Percentiles rank a stretch among this genome's conserved stretches.
phyloP scores from a whole-genome alignment of 1,139 yeast species.

The Yamadazyma jaroonii region DNA sequence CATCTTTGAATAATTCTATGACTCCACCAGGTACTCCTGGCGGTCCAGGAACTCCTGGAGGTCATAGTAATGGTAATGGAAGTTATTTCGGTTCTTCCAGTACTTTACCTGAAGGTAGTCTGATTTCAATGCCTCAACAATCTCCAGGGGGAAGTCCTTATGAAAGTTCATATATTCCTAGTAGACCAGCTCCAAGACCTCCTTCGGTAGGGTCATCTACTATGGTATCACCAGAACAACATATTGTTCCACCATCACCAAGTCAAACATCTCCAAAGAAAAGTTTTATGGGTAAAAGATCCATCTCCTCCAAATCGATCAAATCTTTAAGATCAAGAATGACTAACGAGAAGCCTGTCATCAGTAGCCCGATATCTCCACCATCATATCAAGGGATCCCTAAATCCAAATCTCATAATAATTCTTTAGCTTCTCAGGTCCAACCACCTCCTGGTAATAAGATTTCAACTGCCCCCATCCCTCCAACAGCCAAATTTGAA shows the following conservation, averaged over 20 bases:
- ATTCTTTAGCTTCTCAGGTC: constrained; percentile 30
- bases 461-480: constrained; percentile 41
- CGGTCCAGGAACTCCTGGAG: constrained; percentile 7
- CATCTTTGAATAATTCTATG: constrained; percentile 21
- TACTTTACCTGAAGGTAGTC: neutral
- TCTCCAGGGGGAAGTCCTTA: constrained; percentile 10
- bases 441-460: constrained; percentile 13
- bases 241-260: constrained; percentile 11
- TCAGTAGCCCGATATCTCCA: neutral
- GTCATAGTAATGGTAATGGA: constrained; percentile 7
- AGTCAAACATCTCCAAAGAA: constrained; percentile 17
- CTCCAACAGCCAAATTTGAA: constrained; percentile 29
- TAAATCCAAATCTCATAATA: constrained; percentile 44
- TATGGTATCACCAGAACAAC: constrained; percentile 8
- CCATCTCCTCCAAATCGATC: constrained; percentile 40
- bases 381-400: constrained; percentile 25
- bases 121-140: constrained; percentile 5
- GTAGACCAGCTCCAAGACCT: constrained; percentile 63
- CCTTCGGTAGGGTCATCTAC: constrained; percentile 7
- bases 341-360: constrained; percentile 16
- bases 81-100: neutral
- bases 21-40: constrained; percentile 30
- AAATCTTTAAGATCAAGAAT: constrained; percentile 30
- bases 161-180: constrained; percentile 56
- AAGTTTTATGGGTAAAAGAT: constrained; percentile 28